Conservation (phyloP, 306 rosid species). For the Senna tora region DNA sequence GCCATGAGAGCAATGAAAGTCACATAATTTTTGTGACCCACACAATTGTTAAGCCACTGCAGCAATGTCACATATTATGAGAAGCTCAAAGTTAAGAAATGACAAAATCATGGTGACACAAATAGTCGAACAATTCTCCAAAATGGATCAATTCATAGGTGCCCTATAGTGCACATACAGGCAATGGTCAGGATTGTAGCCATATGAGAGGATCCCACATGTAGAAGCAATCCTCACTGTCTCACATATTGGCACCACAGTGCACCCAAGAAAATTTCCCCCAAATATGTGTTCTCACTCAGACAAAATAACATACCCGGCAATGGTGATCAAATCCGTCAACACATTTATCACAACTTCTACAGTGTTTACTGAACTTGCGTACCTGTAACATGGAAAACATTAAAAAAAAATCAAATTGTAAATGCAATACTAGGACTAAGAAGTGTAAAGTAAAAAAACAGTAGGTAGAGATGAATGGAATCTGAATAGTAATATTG, state of each 20-base stretch:
- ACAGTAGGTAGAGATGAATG: too few species aligned
- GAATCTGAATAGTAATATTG: too few species aligned
- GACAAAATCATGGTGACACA: conserved; percentile 9
- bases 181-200: too few species aligned
- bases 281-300: conserved; percentile 9
- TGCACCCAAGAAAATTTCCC: too few species aligned
- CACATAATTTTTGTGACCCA: conserved; percentile 85
- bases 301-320: conserved; percentile 63
- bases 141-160: neutral
- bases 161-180: too few species aligned
- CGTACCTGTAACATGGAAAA: conserved; percentile 72
- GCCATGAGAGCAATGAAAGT: conserved; percentile 95
- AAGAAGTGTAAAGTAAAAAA: too few species aligned
- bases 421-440: neutral
- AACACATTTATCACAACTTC: conserved; percentile 98
- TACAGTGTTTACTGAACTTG: conserved; percentile 95
- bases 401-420: conserved; percentile 19
- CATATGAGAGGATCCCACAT: too few species aligned
- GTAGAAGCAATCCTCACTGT: too few species aligned
- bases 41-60: conserved; percentile 99
- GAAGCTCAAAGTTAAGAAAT: conserved; percentile 35
- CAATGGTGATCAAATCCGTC: conserved; percentile 99
- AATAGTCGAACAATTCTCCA: conserved; percentile 33
- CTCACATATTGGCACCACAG: too few species aligned
- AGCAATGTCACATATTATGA: conserved; percentile 46